A percentile compares a stretch with the other conserved stretches of the same genome.
These are phyloP conservation scores for Aphanomyces euteiches DNA, from an alignment of 352 stramenopile species.

Conservation along the genomic window DNA sequence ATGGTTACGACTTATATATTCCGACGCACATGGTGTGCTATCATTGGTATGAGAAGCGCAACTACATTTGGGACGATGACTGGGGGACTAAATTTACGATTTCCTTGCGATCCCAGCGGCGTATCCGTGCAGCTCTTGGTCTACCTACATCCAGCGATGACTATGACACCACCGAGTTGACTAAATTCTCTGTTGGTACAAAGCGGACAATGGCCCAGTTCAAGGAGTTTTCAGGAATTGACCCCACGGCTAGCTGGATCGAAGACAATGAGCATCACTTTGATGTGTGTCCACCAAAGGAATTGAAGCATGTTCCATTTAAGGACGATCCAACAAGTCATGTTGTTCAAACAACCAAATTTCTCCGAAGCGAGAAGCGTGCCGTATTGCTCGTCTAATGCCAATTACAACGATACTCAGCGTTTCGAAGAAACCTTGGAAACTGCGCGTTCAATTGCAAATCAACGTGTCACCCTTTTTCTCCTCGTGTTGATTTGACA, in stretches of 20 bases:
- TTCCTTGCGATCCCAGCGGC: conserved; percentile 66
- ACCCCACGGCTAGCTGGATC: conserved; percentile 58
- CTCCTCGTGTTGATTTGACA: too few species aligned
- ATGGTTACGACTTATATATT: conserved; percentile 58
- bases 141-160: conserved; percentile 60
- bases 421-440: not conserved
- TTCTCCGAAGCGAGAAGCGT: too few species aligned
- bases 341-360: too few species aligned
- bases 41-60: conserved; percentile 78
- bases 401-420: not conserved
- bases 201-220: conserved; percentile 76
- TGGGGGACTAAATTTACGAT: conserved; percentile 63
- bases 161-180: conserved; percentile 62
- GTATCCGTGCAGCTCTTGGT: conserved; percentile 57
- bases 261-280: conserved; percentile 57
- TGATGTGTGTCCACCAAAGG: conserved; percentile 48
- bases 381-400: not conserved
- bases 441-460: not conserved
- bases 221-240: conserved; percentile 78
- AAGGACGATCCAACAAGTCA: not conserved
- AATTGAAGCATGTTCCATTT: conserved; percentile 71
- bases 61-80: conserved; percentile 77
- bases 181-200: conserved; percentile 63
- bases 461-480: not conserved
- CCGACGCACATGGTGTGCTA: conserved; percentile 65